Percentiles rank a stretch among this genome's conserved stretches.
Evolutionary conservation across 208 protist species (phyloP).

Genomic region (Naegleria lovaniensis): DNA sequence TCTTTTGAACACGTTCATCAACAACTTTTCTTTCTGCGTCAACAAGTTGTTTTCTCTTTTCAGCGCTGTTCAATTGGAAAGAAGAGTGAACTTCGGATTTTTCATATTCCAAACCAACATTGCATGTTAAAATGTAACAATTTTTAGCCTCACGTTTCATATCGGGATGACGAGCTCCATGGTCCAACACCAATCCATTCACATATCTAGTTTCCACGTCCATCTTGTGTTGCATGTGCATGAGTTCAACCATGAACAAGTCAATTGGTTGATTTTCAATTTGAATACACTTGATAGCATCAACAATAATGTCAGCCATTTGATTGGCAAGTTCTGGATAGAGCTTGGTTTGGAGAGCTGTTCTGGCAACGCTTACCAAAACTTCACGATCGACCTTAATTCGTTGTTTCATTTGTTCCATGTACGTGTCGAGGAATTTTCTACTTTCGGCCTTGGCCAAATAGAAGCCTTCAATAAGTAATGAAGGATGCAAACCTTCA

Average conservation of each 20-base stretch:
- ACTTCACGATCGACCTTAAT: constrained; percentile 71
- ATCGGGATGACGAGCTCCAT: constrained; percentile 97
- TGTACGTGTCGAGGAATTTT: constrained; percentile 72
- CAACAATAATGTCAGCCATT: constrained; percentile 86
- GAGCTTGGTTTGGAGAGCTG: constrained; percentile 90
- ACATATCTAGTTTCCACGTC: constrained; percentile 92
- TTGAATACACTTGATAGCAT: constrained; percentile 84
- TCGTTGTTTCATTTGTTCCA: constrained; percentile 58
- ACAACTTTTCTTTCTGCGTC: constrained; percentile 89
- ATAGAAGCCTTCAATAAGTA: constrained; percentile 95
- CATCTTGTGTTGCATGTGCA: constrained; percentile 96
- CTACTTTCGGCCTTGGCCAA: constrained; percentile 81
- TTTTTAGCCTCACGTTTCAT: constrained; percentile 96
- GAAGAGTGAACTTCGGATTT: constrained; percentile 95
- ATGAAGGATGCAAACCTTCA: constrained; percentile 97
- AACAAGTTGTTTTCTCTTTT: constrained; percentile 93
- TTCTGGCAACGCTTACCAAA: constrained; percentile 87
- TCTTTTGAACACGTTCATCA: constrained; percentile 90
- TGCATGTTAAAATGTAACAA: constrained; percentile 96
- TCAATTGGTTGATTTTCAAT: constrained; percentile 80
- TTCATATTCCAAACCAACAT: constrained; percentile 99
- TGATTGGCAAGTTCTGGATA: constrained; percentile 59
- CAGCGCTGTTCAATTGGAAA: constrained; percentile 94
- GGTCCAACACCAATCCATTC: constrained; percentile 98
- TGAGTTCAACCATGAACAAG: constrained; percentile 99